phyloP scores from a whole-genome alignment of 805 yeast species.

The Yarrowia keelungensis region DNA sequence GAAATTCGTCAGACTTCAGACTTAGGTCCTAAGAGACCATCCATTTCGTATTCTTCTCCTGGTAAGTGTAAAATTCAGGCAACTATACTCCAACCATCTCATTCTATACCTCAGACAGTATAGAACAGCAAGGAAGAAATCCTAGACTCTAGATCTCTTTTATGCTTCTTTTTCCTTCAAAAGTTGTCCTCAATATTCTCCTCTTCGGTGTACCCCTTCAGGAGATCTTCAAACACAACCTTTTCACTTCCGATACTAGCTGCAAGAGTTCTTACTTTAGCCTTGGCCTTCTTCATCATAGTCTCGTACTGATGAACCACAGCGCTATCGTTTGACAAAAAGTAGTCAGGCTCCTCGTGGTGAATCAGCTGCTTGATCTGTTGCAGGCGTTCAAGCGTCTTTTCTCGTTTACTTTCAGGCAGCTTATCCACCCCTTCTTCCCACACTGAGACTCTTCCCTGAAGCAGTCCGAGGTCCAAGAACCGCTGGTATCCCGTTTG shows the following conservation, averaged over 20 bases:
- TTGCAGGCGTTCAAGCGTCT: constrained; percentile 38
- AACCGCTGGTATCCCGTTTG: constrained; percentile 53
- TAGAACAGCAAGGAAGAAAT: no score
- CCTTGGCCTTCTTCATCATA: constrained; percentile 60
- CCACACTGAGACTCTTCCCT: constrained; percentile 57
- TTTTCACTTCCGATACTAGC: constrained; percentile 47
- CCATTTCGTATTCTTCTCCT: no score
- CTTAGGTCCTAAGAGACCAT: no score
- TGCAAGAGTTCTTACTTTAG: constrained; percentile 64
- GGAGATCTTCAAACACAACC: constrained; percentile 51
- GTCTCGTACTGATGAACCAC: constrained; percentile 65
- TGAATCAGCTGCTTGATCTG: constrained; percentile 41
- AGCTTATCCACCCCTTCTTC: constrained; percentile 39
- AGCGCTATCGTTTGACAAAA: constrained; percentile 58
- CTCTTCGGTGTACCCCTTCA: constrained; percentile 48
- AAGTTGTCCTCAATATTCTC: constrained; percentile 49
- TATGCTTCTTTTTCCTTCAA: not conserved
- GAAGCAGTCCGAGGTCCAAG: constrained; percentile 70
- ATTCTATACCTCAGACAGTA: no score
- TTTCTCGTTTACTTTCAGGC: constrained; percentile 27
- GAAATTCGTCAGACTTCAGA: no score
- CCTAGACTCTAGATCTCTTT: not conserved
- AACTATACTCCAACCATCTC: no score
- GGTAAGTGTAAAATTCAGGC: no score
- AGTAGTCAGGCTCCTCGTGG: constrained; percentile 49